phyloP scores from a whole-genome alignment of 805 yeast genomes.

The Zygosaccharomyces lentus region DNA sequence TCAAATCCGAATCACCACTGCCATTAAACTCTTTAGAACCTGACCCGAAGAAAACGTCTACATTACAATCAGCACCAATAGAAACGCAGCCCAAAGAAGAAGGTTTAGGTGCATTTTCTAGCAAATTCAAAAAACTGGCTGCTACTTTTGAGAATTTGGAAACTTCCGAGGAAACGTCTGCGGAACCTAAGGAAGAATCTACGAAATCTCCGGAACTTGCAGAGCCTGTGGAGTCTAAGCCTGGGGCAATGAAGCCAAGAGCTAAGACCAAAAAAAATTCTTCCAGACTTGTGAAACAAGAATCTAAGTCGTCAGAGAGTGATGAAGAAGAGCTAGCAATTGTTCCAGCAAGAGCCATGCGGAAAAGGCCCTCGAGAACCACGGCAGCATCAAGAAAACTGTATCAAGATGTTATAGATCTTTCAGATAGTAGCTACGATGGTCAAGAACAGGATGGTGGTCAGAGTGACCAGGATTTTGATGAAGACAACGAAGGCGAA shows the following conservation, averaged over 20 bases:
- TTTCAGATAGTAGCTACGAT: slow-evolving; percentile 31
- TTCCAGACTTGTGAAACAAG: background rate
- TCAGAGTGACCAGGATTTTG: background rate
- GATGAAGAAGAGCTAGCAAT: slow-evolving; percentile 6
- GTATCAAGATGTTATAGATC: slow-evolving; percentile 20
- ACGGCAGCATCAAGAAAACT: slow-evolving; percentile 14
- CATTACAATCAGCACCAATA: slow-evolving; percentile 8
- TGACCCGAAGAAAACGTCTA: background rate
- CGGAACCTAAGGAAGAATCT: background rate
- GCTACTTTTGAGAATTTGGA: slow-evolving; percentile 26
- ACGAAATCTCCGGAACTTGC: background rate
- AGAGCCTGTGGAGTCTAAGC: background rate
- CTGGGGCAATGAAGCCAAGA: background rate
- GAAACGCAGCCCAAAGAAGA: slow-evolving; percentile 12
- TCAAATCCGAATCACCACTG: slow-evolving; percentile 15
- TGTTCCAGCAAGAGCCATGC: slow-evolving; percentile 15
- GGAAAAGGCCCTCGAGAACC: slow-evolving; percentile 23
- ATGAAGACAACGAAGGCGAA: slow-evolving; percentile 18
- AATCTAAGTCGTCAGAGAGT: background rate
- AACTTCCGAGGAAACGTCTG: slow-evolving; percentile 3
- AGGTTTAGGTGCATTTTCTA: slow-evolving; percentile 29
- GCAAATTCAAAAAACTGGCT: slow-evolving; percentile 31
- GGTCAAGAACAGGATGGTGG: slow-evolving; percentile 20
- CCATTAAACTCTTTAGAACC: background rate
- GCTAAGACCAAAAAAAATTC: background rate